Evolutionary conservation across 371 early-diverging fungal species (phyloP), one percentile per base, ranked within the genome.

Genomic region (Coemansia sp.): DNA sequence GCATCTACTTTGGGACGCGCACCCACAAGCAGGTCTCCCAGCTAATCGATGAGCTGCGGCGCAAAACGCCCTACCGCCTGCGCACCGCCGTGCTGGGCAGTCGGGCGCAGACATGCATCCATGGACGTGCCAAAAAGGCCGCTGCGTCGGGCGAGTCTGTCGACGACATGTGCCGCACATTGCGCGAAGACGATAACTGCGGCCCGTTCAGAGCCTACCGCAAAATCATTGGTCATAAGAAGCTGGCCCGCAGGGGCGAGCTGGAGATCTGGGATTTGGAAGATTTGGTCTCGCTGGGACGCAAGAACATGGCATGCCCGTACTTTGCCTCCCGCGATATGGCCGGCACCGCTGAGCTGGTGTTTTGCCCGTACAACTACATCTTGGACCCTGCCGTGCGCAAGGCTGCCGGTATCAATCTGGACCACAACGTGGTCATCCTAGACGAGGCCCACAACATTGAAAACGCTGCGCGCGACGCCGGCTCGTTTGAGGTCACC

Each of bases 361-460:
- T 95, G 1, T 94, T 96, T 66, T 86, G 92, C 38, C 98, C 98
- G 0, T 98, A 98, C 79, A 96, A 93, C 67, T 97, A 95, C 68
- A 78, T 97, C 0, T 82, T 97, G 20, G 91, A 94, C 78, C 84
- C 90, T 5, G 81, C 72, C 0, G 84, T 89, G 30, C 80, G 91
- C 31, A 77, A 79, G n/a, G 70, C 82, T 9, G 66, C 86, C 57
- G 85, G 84, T 11, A 85, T 90, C 48, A 67, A 83, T 13, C 66
- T 90, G 7, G 76, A 81, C 4, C 82, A 86, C 39, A 68, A 82
- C 34, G 85, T 95, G 16, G 73, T 98, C 4, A 93, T 98, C 38
- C 75, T 98, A 39, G 98, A 98, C 65, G 98, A 98, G 61, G 89
- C 86, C 6, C 86, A 87, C 68, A 86, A 86, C 55, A 83, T 86